phyloP scores from a whole-genome alignment of 768 basidiomycete species.

The Leucosporidium yakuticum region DNA sequence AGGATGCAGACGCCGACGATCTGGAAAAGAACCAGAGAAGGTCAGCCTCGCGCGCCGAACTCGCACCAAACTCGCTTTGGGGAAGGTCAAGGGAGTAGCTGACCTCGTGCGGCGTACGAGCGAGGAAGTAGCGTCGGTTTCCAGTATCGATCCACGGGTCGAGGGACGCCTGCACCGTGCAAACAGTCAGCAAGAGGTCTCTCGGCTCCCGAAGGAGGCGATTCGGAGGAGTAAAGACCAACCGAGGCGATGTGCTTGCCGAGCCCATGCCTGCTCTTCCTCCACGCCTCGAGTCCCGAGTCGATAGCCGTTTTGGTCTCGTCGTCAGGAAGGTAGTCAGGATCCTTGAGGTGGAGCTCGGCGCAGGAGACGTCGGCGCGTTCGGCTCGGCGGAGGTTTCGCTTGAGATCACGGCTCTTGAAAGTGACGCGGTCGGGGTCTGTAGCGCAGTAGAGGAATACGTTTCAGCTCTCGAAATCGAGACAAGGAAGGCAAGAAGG shows the following conservation, averaged over 20 bases:
- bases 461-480: too few species aligned
- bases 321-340: slow-evolving; percentile 8
- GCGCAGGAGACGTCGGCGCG: slow-evolving; percentile 20
- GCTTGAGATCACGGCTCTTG: slow-evolving; percentile 23
- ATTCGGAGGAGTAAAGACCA: too few species aligned
- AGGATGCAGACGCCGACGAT: slow-evolving; percentile 31
- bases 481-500: too few species aligned
- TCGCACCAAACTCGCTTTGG: background rate
- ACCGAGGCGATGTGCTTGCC: slow-evolving; percentile 31
- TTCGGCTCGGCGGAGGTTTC: slow-evolving; percentile 22
- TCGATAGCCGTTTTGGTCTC: slow-evolving; percentile 40
- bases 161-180: slow-evolving; percentile 15
- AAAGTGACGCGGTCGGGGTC: slow-evolving; percentile 18
- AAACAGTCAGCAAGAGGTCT: too few species aligned
- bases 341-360: slow-evolving; percentile 20
- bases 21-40: background rate
- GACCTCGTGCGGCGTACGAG: slow-evolving; percentile 9
- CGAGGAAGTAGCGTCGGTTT: slow-evolving; percentile 29
- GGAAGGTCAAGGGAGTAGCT: background rate
- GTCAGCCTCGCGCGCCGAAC: background rate
- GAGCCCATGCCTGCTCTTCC: slow-evolving; percentile 18
- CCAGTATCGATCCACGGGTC: slow-evolving; percentile 24
- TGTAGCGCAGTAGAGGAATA: too few species aligned
- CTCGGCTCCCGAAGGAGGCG: too few species aligned
- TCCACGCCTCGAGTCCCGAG: slow-evolving; percentile 23